Percentiles rank a stretch among this genome's conserved stretches.
These are phyloP conservation scores for Kappamyces sp. DNA, from an alignment of 192 early-diverging fungal genomes.

Conservation along the genomic window DNA sequence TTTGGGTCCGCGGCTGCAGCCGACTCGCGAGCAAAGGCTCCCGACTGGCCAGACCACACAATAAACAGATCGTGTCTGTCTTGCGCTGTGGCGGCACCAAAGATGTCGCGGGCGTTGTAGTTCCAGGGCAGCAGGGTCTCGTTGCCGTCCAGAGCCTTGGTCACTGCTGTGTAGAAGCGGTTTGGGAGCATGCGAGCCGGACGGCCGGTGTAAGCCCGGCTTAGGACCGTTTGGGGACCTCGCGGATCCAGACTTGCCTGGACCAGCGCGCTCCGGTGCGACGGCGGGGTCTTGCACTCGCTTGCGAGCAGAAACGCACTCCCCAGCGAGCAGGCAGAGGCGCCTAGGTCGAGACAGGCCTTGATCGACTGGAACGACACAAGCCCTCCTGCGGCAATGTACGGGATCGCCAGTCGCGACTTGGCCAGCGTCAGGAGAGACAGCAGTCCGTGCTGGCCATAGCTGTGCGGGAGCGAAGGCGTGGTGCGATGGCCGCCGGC, in stretches of 20 bases:
- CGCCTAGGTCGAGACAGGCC: not conserved
- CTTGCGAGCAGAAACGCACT: slow-evolving; percentile 5
- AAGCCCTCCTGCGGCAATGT: slow-evolving; percentile 13
- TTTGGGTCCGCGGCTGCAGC: no score
- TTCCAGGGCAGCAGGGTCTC: slow-evolving; percentile 13
- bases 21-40: not conserved
- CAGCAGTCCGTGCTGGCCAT: slow-evolving; percentile 9
- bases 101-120: slow-evolving; percentile 13
- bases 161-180: slow-evolving; percentile 4
- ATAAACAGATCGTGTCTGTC: slow-evolving; percentile 18
- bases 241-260: not conserved
- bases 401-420: not conserved
- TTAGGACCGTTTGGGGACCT: slow-evolving; percentile 3
- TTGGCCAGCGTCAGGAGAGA: not conserved
- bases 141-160: not conserved
- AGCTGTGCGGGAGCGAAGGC: slow-evolving; percentile 2
- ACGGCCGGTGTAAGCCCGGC: slow-evolving; percentile 10
- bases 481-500: slow-evolving; percentile 15
- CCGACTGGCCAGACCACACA: slow-evolving; percentile 7
- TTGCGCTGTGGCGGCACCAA: slow-evolving; percentile 2
- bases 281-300: slow-evolving; percentile 13
- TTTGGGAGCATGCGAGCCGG: slow-evolving; percentile 13
- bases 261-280: slow-evolving; percentile 1
- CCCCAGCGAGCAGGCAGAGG: slow-evolving; percentile 3
- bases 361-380: not conserved